A percentile compares a stretch with the other conserved stretches of the same genome.
Conservation (phyloP, 768 basidiomycete genomes). For the Dioszegia crocea region DNA sequence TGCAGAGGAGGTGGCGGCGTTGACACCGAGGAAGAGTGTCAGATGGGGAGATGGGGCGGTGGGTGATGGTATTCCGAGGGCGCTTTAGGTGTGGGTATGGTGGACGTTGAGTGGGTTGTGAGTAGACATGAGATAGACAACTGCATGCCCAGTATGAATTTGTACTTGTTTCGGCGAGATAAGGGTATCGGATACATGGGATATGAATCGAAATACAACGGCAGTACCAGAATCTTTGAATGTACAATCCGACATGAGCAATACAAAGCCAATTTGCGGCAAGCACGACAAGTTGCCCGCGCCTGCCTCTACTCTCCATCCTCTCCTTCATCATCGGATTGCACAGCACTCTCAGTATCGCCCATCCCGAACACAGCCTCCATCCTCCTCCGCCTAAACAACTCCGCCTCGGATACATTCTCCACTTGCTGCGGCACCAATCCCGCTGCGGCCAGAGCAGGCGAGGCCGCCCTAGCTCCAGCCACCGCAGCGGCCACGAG, state of each 20-base stretch:
- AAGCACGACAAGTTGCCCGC: too few relatives aligned
- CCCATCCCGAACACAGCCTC: conserved; percentile 54
- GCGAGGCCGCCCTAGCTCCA: conserved; percentile 58
- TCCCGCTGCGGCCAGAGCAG: conserved; percentile 36
- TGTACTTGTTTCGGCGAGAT: too few relatives aligned
- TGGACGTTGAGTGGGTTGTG: neutral
- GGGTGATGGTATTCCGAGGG: conserved; percentile 9
- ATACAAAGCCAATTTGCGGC: too few relatives aligned
- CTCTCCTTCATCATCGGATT: conserved; percentile 29
- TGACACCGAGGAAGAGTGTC: conserved; percentile 18
- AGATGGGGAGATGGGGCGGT: conserved; percentile 19
- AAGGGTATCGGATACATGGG: too few relatives aligned
- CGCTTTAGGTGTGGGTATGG: conserved; percentile 3
- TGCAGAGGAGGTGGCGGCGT: conserved; percentile 3
- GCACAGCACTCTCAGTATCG: conserved; percentile 27
- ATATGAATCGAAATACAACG: too few relatives aligned
- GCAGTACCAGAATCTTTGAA: too few relatives aligned
- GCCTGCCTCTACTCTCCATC: conserved; percentile 10
- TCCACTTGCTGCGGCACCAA: conserved; percentile 47
- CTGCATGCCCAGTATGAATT: too few relatives aligned
- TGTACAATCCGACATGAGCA: too few relatives aligned
- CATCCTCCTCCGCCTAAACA: conserved; percentile 55
- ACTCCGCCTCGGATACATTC: conserved; percentile 69
- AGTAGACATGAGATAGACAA: too few relatives aligned
- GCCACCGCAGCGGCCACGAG: conserved; percentile 63